Base-by-base conservation (phyloP, 1,284 basidiomycete species). In the Austroboletus novae-zelandiae region DNA sequence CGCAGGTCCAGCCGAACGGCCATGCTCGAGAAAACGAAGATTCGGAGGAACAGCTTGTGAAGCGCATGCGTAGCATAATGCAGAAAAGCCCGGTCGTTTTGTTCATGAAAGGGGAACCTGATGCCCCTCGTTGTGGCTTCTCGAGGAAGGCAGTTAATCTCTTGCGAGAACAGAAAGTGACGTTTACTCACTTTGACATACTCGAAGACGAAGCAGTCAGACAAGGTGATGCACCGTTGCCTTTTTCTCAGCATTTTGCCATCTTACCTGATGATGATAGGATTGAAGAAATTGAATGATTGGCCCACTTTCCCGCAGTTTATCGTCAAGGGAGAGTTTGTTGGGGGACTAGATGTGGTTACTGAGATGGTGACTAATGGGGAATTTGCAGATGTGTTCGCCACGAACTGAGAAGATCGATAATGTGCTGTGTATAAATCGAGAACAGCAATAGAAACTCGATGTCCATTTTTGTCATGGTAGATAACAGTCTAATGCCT, bases 231-330 rank as follows among this genome's bases (percentile, higher is more conserved):
- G 27, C 4, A 23, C 35, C 9, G 3, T 23, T 4, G 9, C 14
- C n/a, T 7, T 15, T 35, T 18, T 41, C 27, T 39, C 30, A 13
- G 9, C 15, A 9, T 41, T 20, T 34, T 11, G 61, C 79, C 48
- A 69, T 80, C 71, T 88, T 81, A 72, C 80, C 7, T 6, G n/a
- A 76, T 75, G 80, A 57, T 57, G 74, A 64, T 47, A 77, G 75
- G 74, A n/a, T 61, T 80, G 42, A 83, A 83, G 59, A 71, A 68
- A 40, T 55, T 80, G 46, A 96, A 94, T 53, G 85, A 95, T 61
- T 99, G 96, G 96, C 96, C 96, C 4, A 99, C 96, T 4, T 94
- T 92, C 67, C 96, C 96, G 13, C 96, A 99, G 71, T 79, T 99
- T 5, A 97, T 98, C 65, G 79, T 98, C 23, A 83, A 91, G 31